Evolutionary conservation across 2,329 filamentous ascomycete species (phyloP), one percentile per base, ranked within the genome.

Genomic region (Fusarium sp.): DNA sequence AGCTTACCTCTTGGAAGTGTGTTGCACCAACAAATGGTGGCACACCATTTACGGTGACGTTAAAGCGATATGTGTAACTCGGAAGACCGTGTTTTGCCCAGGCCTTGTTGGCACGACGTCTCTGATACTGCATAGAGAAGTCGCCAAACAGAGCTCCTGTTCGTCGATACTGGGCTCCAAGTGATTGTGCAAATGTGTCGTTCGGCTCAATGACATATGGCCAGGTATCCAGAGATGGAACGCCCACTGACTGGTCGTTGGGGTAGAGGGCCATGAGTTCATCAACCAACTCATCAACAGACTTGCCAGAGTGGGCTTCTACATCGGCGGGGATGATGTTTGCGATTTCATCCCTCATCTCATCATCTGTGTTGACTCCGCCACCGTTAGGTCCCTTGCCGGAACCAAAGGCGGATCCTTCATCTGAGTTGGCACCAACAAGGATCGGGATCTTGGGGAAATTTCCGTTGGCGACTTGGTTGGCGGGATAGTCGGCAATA

Each of bases 1-100:
- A 5, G 10, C 59, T 47, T 38, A 77, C 79, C 67, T 80, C 82
- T 66, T 81, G 78, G 71, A 88, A 87, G 22, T 87, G 81, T 4
- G 76, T 76, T 10, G 81, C 75, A 10, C 79, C 79, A 22, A 57
- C 62, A 18, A 40, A 68, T 6, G 64, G 65, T 5, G 73, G 71
- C 5, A 77, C 22, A 2, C 77, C 79, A 42, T 79, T 79, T 2
- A 78, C 73, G 71, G 72, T 74, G 3, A 81, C 80, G 61, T 82
- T 78, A 60, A 83, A 83, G 14, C 80, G 79, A 63, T 82, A 83
- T 1, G 74, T 71, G 56, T 79, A 83, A 10, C 78, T 79, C 0
- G 77, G 74, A 16, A 82, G 4, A 9, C 71, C 77, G 47, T 77
- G 69, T 5, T 74, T 69, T 7, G 66, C 62, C 81, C 81, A 83